Evolutionary conservation across 2,329 filamentous ascomycete genomes (phyloP).

Genomic region (Fusarium drepaniforme): DNA sequence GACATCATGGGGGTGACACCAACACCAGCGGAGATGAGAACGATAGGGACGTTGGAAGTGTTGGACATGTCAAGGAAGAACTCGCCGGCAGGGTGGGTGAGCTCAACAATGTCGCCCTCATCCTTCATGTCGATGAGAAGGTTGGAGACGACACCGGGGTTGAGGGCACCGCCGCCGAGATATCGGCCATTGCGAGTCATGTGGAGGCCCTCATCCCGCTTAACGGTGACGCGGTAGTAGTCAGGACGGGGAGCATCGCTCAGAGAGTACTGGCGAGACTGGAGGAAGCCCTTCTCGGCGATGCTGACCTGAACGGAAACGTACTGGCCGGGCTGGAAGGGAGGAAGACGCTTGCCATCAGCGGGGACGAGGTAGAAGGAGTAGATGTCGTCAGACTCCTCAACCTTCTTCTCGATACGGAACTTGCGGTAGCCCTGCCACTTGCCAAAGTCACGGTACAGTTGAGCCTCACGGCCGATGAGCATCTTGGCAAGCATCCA

Average conservation of each 20-base stretch:
- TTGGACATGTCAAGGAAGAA: slow-evolving; percentile 65
- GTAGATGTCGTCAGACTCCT: slow-evolving; percentile 76
- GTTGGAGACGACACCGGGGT: slow-evolving; percentile 77
- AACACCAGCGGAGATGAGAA: slow-evolving; percentile 72
- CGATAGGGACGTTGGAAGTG: slow-evolving; percentile 57
- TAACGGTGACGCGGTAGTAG: slow-evolving; percentile 79
- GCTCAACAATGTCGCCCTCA: slow-evolving; percentile 71
- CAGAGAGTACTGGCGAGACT: slow-evolving; percentile 80
- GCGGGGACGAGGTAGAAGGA: slow-evolving; percentile 77
- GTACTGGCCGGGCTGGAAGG: slow-evolving; percentile 79
- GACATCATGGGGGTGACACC: slow-evolving; percentile 71
- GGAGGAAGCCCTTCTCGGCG: slow-evolving; percentile 67
- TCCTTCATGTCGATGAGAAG: slow-evolving; percentile 72
- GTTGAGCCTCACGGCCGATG: slow-evolving; percentile 72
- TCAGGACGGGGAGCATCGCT: slow-evolving; percentile 72
- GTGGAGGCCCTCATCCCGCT: slow-evolving; percentile 71
- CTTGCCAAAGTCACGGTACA: slow-evolving; percentile 71
- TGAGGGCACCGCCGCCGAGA: slow-evolving; percentile 50
- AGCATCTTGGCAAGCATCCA: slow-evolving; percentile 80
- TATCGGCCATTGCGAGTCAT: slow-evolving; percentile 43
- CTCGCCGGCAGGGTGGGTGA: slow-evolving; percentile 76
- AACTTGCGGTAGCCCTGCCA: slow-evolving; percentile 79
- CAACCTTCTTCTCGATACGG: slow-evolving; percentile 72
- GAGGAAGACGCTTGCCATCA: slow-evolving; percentile 70
- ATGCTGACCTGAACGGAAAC: slow-evolving; percentile 72